Evolutionary conservation across 306 rosid genomes (phyloP).

Genomic region (Abrus precatorius): DNA sequence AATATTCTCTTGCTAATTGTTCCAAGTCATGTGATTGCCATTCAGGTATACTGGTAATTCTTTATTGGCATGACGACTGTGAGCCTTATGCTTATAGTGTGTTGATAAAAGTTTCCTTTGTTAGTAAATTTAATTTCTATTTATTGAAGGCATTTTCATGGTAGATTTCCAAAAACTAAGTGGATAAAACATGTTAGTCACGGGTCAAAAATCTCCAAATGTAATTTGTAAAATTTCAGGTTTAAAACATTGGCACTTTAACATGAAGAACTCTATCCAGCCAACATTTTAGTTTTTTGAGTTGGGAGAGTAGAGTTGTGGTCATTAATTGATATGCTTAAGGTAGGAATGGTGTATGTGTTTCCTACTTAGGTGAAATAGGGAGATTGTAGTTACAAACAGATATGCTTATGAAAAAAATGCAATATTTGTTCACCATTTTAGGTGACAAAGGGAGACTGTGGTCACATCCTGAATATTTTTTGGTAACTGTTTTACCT

Average conservation of each 20-base stretch:
- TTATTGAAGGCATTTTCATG: slow-evolving; percentile 2
- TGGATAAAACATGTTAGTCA: slow-evolving; percentile 1
- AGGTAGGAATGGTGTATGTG: not conserved
- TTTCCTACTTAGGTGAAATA: not conserved
- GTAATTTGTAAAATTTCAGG: slow-evolving; percentile 21
- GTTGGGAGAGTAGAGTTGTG: not conserved
- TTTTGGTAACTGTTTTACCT: slow-evolving; percentile 43
- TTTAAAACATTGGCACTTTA: slow-evolving; percentile 14
- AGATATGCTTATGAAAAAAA: slow-evolving; percentile 22
- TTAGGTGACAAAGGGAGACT: slow-evolving; percentile 34
- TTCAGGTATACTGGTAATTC: slow-evolving; percentile 66
- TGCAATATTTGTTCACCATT: not conserved
- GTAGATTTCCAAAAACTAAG: slow-evolving; percentile 4
- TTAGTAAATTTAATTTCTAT: slow-evolving; percentile 18
- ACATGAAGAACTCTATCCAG: not conserved
- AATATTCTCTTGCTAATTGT: slow-evolving; percentile 70
- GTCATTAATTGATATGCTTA: not conserved
- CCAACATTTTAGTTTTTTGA: not conserved
- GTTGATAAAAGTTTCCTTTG: not conserved
- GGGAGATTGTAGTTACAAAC: not conserved
- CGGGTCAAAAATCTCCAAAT: slow-evolving; percentile 1
- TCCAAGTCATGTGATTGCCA: slow-evolving; percentile 86
- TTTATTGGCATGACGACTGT: slow-evolving; percentile 41
- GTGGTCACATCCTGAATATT: slow-evolving; percentile 26
- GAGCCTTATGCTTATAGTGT: slow-evolving; percentile 18